Percentiles rank a stretch among this genome's conserved stretches.
Conservation (phyloP, 495 filamentous ascomycete genomes). For the Tuber brumale region DNA sequence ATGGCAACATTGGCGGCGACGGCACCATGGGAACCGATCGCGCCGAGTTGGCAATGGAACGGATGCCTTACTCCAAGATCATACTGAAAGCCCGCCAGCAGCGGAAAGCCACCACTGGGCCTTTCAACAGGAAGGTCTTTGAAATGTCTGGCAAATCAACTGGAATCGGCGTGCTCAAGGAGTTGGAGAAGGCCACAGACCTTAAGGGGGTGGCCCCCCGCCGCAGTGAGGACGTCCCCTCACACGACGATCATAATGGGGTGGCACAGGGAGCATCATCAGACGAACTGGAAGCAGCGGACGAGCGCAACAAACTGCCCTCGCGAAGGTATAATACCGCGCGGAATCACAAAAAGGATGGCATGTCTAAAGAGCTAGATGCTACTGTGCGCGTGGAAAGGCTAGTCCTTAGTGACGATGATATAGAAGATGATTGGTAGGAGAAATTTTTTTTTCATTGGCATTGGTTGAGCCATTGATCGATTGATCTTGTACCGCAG, state of each 20-base stretch:
- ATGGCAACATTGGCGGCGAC: slow-evolving; percentile 35
- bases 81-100: slow-evolving; percentile 49
- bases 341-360: slow-evolving; percentile 31
- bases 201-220: slow-evolving; percentile 52
- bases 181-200: slow-evolving; percentile 63
- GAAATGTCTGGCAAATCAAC: slow-evolving; percentile 6
- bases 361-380: slow-evolving; percentile 20
- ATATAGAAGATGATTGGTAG: slow-evolving; percentile 68
- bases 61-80: slow-evolving; percentile 73
- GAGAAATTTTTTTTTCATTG: not conserved
- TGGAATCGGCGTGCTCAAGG: slow-evolving; percentile 40
- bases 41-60: slow-evolving; percentile 66
- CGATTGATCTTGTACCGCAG: not conserved
- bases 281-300: slow-evolving; percentile 49
- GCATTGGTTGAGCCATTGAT: not conserved
- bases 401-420: slow-evolving; percentile 82
- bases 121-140: slow-evolving; percentile 7
- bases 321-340: slow-evolving; percentile 38
- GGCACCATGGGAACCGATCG: slow-evolving; percentile 26
- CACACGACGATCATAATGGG: slow-evolving; percentile 46
- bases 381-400: slow-evolving; percentile 49
- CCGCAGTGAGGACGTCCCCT: slow-evolving; percentile 46
- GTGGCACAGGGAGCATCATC: slow-evolving; percentile 12
- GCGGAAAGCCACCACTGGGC: slow-evolving; percentile 33
- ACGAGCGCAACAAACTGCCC: slow-evolving; percentile 36